Evolutionary conservation across 1,284 basidiomycete species (phyloP).

Genomic region (Sphagnurus paluster): DNA sequence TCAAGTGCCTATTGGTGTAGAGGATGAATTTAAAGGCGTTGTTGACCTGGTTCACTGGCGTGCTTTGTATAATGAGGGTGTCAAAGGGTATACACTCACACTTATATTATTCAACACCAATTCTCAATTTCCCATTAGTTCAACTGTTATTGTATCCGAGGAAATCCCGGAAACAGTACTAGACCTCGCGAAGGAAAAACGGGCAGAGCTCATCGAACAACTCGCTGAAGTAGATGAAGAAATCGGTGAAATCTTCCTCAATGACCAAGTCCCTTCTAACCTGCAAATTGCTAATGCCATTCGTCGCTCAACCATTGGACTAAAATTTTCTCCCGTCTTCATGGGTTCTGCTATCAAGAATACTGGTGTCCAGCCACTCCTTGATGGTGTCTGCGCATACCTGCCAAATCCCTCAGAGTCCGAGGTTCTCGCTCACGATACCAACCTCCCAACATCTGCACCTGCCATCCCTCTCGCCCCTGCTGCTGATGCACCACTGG

Average conservation of each 20-base stretch:
- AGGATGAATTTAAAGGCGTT: slow-evolving; percentile 87
- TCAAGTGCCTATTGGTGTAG: slow-evolving; percentile 93
- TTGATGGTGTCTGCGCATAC: slow-evolving; percentile 97
- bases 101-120: background rate
- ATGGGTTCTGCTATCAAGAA: slow-evolving; percentile 98
- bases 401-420: slow-evolving; percentile 89
- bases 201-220: slow-evolving; percentile 90
- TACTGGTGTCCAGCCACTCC: slow-evolving; percentile 90
- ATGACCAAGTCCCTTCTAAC: slow-evolving; percentile 77
- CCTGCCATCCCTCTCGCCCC: slow-evolving; percentile 78
- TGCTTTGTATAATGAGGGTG: slow-evolving; percentile 92
- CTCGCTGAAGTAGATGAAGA: slow-evolving; percentile 96
- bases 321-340: slow-evolving; percentile 97
- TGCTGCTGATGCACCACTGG: slow-evolving; percentile 83
- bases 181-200: slow-evolving; percentile 79
- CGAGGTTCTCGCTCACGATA: slow-evolving; percentile 83
- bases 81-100: slow-evolving; percentile 75
- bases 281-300: slow-evolving; percentile 84
- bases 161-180: slow-evolving; percentile 84
- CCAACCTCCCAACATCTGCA: slow-evolving; percentile 62
- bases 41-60: slow-evolving; percentile 96
- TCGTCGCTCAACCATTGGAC: slow-evolving; percentile 83
- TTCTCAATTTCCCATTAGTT: slow-evolving; percentile 41
- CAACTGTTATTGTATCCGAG: slow-evolving; percentile 80
- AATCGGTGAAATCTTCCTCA: slow-evolving; percentile 90